Evolutionary conservation across 2,329 filamentous ascomycete genomes (phyloP).

Genomic region (Nigrospora osmanthi): DNA sequence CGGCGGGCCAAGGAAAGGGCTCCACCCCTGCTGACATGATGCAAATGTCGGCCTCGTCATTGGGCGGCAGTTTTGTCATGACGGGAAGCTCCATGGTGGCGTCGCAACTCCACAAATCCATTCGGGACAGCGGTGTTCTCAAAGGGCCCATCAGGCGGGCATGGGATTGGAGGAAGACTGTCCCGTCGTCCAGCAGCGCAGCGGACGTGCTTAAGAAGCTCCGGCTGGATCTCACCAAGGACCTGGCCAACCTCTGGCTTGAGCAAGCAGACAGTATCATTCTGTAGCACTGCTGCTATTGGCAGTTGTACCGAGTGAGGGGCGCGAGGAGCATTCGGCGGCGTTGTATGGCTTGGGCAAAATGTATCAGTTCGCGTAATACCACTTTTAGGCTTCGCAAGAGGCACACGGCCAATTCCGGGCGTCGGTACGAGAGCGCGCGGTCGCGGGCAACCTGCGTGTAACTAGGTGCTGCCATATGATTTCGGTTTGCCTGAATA

Average conservation of each 20-base stretch:
- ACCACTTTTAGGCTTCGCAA: background rate
- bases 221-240: constrained; percentile 65
- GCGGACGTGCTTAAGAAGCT: constrained; percentile 66
- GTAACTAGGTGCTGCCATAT: no score
- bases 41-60: constrained; percentile 38
- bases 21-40: constrained; percentile 61
- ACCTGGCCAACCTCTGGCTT: constrained; percentile 64
- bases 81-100: constrained; percentile 67
- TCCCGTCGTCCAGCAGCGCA: constrained; percentile 50
- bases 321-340: background rate
- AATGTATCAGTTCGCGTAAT: background rate
- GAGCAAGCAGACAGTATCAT: constrained; percentile 53
- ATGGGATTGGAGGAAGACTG: constrained; percentile 62
- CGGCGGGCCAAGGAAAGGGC: constrained; percentile 59
- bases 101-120: constrained; percentile 52
- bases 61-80: constrained; percentile 56
- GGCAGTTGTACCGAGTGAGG: background rate
- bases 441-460: no score
- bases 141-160: constrained; percentile 45
- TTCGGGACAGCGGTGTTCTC: constrained; percentile 24
- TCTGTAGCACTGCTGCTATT: constrained; percentile 16
- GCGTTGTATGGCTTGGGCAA: background rate
- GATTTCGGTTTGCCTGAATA: no score
- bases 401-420: no score
- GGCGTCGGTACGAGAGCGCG: no score